Base-by-base conservation (phyloP, 768 basidiomycete genomes). In the Russula foetens region DNA sequence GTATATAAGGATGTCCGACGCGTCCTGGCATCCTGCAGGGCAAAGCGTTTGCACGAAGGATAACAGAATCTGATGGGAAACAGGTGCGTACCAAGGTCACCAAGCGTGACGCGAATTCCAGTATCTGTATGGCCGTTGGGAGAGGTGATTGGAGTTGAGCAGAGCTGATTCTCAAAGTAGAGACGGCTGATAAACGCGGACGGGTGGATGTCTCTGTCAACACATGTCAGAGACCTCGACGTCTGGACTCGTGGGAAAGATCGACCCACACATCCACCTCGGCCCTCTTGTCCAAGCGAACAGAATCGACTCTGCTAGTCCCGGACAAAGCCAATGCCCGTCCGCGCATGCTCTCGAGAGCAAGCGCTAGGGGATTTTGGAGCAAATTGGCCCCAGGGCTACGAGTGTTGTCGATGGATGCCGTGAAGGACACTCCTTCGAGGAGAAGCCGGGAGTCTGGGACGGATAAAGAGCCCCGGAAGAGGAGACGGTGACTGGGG, bases 341-440 rank as follows among this genome's bases (percentile, higher is more conserved):
- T 19, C 87, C 85, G 41, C 88, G 87, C 87, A 91, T 89, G 70
- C 83, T 88, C 71, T 90, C 89, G 53, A 91, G 69, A 0, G 86
- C 84, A 23, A 90, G 71, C 4, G 89, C 85, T 14, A 90, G 75
- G 0, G 84, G 83, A 63, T 86, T 88, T 62, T 85, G 75, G 23
- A 90, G 76, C 15, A 91, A 73, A 19, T 66, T 59, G 1, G 63
- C 53, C 21, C 64, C 17, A 47, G 66, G 26, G 47, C 59, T 66
- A 21, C 44, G 49, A 8, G 53, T 60, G 56, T 52, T 49, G 39
- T 78, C 77, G 4, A 84, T 69, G 0, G 76, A 76, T 1, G 81
- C 77, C 3, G 79, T 77, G 67, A 91, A 90, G 2, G 85, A 85
- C 21, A 91, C 69, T 7, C 89, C 89, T 67, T 91, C 89, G 35